Base-by-base conservation (phyloP, 2,329 filamentous ascomycete species). In the Arthroderma sp. region DNA sequence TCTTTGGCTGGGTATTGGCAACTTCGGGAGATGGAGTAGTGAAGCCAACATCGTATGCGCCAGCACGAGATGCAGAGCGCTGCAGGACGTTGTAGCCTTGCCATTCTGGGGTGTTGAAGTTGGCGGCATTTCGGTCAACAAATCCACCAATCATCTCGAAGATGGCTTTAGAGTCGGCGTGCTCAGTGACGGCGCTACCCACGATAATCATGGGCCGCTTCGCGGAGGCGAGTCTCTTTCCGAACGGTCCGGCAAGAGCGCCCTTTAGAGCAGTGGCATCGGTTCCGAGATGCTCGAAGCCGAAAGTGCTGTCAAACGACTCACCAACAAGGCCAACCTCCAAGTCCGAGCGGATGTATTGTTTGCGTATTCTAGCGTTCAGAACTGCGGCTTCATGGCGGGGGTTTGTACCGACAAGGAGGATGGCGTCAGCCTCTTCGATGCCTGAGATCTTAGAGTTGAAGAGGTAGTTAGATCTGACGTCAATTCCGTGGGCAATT, bases 41-140 rank as follows among this genome's bases (percentile, higher is more conserved):
- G 68, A 95, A 98, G 58, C 91, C 91, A 56, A 98, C 80, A 68
- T 98, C 91, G 61, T 87, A 98, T 49, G 91, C 91, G 61, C 87
- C 91, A 33, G 83, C 83, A 55, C 89, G 82, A 50, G 91, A 95
- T 48, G 91, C 91, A 50, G 86, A 83, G 52, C 89, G 81, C 69
- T 98, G 91, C 43, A 98, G 80, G 49, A 98, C 80, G 63, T 95
- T 98, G 75, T 89, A 98, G 49, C 89, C 91, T 63, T 94, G 91
- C 87, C 93, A 96, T 64, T 94, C 87, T 11, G 79, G 71, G 4
- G 85, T 94, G 59, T 77, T 71, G 73, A 98, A 95, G 71, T 81
- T 94, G 55, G 77, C 72, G 51, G 86, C 80, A 66, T 95, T 82
- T 78, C 94, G 95, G 60, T 95, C 88, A 34, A 94, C 83, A 60